Evolutionary conservation across 371 early-diverging fungal genomes (phyloP).

Genomic region (Saksenaea vasiformis): DNA sequence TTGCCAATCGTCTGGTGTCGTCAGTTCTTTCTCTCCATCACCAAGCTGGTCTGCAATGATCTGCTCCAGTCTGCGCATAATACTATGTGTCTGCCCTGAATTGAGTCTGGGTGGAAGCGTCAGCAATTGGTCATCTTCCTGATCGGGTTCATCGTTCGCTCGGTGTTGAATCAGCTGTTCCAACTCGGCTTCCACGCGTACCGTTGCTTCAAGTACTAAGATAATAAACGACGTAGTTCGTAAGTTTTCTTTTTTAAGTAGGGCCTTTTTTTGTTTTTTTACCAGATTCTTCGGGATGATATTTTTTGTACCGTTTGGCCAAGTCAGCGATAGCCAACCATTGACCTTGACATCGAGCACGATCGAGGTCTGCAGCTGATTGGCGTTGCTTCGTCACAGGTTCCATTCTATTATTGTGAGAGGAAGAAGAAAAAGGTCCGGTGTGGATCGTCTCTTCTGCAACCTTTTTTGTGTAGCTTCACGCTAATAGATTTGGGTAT

Average conservation of each 20-base stretch:
- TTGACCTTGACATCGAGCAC: conserved; percentile 52
- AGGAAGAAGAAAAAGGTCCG: not conserved
- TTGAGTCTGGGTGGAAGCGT: not conserved
- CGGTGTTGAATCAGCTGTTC: conserved; percentile 16
- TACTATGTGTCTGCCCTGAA: conserved; percentile 20
- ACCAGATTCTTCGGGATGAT: conserved; percentile 59
- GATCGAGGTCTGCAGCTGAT: conserved; percentile 47
- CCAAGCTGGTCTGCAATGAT: conserved; percentile 24
- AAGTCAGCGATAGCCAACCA: conserved; percentile 54
- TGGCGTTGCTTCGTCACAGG: conserved; percentile 15
- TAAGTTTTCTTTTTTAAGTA: not conserved
- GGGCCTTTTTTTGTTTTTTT: too few species aligned
- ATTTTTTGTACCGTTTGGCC: conserved; percentile 57
- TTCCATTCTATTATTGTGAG: not conserved
- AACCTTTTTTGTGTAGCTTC: conserved; percentile 2
- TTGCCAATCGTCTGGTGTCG: conserved; percentile 34
- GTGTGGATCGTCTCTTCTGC: not conserved
- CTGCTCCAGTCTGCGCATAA: conserved; percentile 13
- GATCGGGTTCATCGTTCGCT: not conserved
- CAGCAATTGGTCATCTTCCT: not conserved
- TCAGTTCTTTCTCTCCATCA: conserved; percentile 14
- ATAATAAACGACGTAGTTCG: not conserved
- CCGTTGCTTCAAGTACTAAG: conserved; percentile 26
- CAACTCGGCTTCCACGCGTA: conserved; percentile 27
- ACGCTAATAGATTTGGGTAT: conserved; percentile 3